These are phyloP conservation scores for Mucor velutinosus DNA, from an alignment of 371 early-diverging fungal genomes.

Conservation along the genomic window DNA sequence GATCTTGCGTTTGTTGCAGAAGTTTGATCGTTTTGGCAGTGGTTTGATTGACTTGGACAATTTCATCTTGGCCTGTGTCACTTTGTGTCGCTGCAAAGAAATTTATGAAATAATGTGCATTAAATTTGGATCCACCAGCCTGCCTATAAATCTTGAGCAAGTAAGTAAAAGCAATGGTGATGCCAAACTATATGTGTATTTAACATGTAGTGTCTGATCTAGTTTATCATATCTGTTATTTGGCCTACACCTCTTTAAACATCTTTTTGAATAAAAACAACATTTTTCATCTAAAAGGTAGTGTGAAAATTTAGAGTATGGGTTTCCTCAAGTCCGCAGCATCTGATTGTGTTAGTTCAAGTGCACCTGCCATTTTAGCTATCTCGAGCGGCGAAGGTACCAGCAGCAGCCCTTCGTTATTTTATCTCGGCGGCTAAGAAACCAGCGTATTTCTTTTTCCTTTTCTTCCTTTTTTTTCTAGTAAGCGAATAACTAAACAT, in stretches of 20 bases:
- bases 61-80: constrained; percentile 19
- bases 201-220: neutral
- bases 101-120: constrained; percentile 5
- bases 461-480: neutral
- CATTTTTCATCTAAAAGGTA: too few species aligned
- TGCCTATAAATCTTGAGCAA: neutral
- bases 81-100: constrained; percentile 11
- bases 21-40: constrained; percentile 7
- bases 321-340: neutral
- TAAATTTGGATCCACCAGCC: constrained; percentile 5
- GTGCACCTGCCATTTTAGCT: neutral
- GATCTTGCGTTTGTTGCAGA: constrained; percentile 1
- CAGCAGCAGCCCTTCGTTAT: neutral
- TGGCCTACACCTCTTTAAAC: neutral
- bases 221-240: neutral
- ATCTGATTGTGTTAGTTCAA: neutral
- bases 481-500: neutral
- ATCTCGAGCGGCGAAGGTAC: neutral
- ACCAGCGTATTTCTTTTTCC: neutral
- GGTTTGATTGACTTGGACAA: constrained; percentile 12
- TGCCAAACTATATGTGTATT: neutral
- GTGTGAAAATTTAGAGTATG: neutral
- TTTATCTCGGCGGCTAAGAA: constrained; percentile 2
- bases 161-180: constrained; percentile 3
- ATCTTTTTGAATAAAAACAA: neutral